Base-by-base conservation (phyloP, 176 grass and related monocot genomes). In the Musa acuminata region DNA sequence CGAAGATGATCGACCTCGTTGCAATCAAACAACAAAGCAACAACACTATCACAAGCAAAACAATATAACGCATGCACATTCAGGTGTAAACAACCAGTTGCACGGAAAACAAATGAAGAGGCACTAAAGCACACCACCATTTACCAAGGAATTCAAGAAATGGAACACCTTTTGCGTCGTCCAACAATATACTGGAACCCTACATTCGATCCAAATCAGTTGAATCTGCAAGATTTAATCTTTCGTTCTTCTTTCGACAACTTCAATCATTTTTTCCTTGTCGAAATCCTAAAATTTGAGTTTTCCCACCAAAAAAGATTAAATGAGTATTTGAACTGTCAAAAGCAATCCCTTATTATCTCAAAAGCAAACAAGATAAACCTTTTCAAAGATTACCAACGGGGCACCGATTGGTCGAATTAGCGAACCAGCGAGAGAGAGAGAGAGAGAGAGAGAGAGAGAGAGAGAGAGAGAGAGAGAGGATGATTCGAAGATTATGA, bases 81-180 rank as follows among this genome's bases (percentile, higher is more conserved):
- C 53, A 12, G 12, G 14, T 57, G 29, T 43, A 43, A 43, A 43
- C 51, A 1, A 58, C 27, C 11, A 27, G 25, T 80, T 55, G 64
- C 26, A 72, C 11, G 9, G 77, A 68, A 19, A 17, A 80, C 55
- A 52, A 22, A 0, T 70, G 73, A 49, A 50, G 43, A 50, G 48
- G 11, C 16, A 51, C 9, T 50, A 11, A 35, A 9, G 76, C 90
- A 71, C 84, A 97, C 94, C 86, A 12, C 90, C 90, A 68, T 99
- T 99, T 16, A 99, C 95, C 13, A 94, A 66, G 80, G 86, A 99
- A 79, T 99, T 99, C 8, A 99, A 87, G 70, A 99, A 91, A 91
- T 99, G 95, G 77, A 99, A 99, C 27, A 99, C 95, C 73, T 99
- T 99, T 73, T 94, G 90, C 13, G 95, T 99, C 24, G 95, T 99